Base-by-base conservation (phyloP, 768 basidiomycete species). In the Auricularia cornea region DNA sequence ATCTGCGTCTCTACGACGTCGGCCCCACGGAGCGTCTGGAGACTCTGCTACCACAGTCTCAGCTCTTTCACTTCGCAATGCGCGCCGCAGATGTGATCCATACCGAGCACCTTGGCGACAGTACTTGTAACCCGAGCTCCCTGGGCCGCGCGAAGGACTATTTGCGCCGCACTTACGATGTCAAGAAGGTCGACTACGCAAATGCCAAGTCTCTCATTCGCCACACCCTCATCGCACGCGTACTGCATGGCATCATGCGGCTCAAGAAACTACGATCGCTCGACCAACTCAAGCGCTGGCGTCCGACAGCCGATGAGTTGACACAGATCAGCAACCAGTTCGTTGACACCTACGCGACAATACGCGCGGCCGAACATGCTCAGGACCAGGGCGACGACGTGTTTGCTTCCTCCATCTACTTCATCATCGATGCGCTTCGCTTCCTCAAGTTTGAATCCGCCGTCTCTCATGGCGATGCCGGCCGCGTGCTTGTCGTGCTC, bases 401-500 rank as follows among this genome's bases (percentile, higher is more conserved):
- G 6, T 23, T 64, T 2, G 70, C 72, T 29, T 69, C 68, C 52
- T 68, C 68, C 0, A 44, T 70, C 16, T 67, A 71, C 20, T 76
- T 74, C 66, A 67, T 73, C 28, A 70, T 73, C 0, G 75, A 75
- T 64, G 70, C 70, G 0, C 65, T 76, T 0, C 38, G 72, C 12
- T 68, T 72, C 48, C 66, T 68, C 23, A 67, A 70, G 41, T 75
- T 76, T 56, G 68, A 71, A 40, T 66, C 72, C 51, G 71, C 69
- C 0, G 70, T 78, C 61, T 69, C 73, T 33, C 54, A 59, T 40
- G 77, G 69, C 2, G 72, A 76, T 64, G 67, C 73, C 14, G 75
- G 75, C 0, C 66, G 70, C 3, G 61, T 76, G n/a, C 59, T 73
- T 2, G 63, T 65, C 0, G 68, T 73, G 2, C 64, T 75, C 20